Evolutionary conservation across 805 yeast species (phyloP).

Genomic region (Monosporozyma aquatica): DNA sequence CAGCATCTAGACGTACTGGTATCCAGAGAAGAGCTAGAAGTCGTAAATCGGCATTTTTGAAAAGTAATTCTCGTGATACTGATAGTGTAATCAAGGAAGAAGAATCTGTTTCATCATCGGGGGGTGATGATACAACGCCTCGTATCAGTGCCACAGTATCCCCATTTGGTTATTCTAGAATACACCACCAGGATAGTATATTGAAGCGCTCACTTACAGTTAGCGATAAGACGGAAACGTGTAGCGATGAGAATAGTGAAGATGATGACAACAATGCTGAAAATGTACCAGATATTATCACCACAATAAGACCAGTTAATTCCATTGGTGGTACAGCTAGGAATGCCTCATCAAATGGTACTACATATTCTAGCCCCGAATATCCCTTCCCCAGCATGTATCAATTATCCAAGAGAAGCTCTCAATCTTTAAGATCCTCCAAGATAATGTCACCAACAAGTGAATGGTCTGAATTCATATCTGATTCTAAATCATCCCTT

Average conservation of each 20-base stretch:
- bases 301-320: background rate
- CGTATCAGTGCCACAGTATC: background rate
- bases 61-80: slow-evolving; percentile 12
- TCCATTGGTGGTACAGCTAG: background rate
- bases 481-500: slow-evolving; percentile 12
- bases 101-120: slow-evolving; percentile 16
- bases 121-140: slow-evolving; percentile 4
- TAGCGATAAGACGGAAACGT: background rate
- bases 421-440: background rate
- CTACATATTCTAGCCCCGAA: background rate
- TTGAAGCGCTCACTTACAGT: background rate
- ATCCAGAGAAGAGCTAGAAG: slow-evolving; percentile 16
- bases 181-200: background rate
- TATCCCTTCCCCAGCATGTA: background rate
- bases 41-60: slow-evolving; percentile 17
- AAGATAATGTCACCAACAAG: slow-evolving; percentile 7
- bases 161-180: background rate
- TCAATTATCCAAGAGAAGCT: background rate
- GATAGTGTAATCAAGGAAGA: slow-evolving; percentile 29
- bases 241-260: background rate
- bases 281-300: background rate
- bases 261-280: background rate
- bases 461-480: slow-evolving; percentile 14
- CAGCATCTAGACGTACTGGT: slow-evolving; percentile 10
- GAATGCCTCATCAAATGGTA: background rate